Evolutionary conservation across 2,329 filamentous ascomycete species (phyloP), one percentile per base, ranked within the genome.

Genomic region (Lachnellula cervina): DNA sequence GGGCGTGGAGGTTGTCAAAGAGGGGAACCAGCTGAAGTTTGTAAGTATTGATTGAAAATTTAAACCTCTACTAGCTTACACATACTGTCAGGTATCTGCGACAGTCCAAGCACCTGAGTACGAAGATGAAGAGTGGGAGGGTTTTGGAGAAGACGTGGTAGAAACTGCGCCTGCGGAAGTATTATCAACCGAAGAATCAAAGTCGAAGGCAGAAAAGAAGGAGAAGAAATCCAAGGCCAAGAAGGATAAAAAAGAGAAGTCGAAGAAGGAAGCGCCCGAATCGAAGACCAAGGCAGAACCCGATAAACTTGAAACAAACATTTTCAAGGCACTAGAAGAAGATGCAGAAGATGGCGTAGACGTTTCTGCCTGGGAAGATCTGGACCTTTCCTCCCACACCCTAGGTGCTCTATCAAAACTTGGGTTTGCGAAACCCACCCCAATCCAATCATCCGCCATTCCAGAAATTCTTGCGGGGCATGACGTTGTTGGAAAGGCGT

Each of bases 401-500:
- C 75, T 96, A 17, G 83, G 85, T 1, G 83, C 90, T 16, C 76
- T 99, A 34, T 86, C 90, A 2, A 88, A 85, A 63, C 77, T 97
- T 59, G 88, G 87, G 56, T 97, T 97, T 69, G 69, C 80, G 4
- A 85, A 83, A 56, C 94, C 94, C 0, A 97, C 92, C 0, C 73
- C 81, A 0, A 96, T 99, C 56, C 94, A 99, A 70, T 74, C 78
- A 19, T 79, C 83, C 35, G 79, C 89, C 1, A 96, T 99, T 64
- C 92, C 94, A 0, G 81, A 89, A 52, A 89, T 97, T 46, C 70
- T 93, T 19, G 82, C 83, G 5, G 93, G 93, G 0, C 88, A 89
- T 69, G 93, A 99, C 71, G 87, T 97, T 16, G 88, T 99, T 61
- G 94, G 94, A 43, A 99, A 99, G 74, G 94, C 94, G 2, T 88